Evolutionary conservation across 2,329 filamentous ascomycete species (phyloP), one percentile per base, ranked within the genome.

Genomic region (Biscogniauxia mediterranea): DNA sequence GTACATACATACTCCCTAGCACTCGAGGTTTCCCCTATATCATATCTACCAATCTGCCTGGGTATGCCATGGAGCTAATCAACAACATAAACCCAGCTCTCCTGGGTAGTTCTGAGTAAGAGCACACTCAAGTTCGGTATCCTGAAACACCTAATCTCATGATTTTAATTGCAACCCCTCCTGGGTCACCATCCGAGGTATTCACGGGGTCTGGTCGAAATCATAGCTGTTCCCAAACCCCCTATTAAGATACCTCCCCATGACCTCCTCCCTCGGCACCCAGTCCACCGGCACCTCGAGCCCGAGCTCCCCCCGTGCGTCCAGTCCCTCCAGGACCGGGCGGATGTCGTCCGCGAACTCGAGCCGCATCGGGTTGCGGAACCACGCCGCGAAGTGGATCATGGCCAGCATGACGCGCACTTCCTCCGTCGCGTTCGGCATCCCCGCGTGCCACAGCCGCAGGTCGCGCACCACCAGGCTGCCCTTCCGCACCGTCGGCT

Each of bases 181-280:
- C n/a, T n/a, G n/a, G n/a, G n/a, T n/a, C n/a, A n/a, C n/a, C n/a
- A n/a, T n/a, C n/a, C n/a, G n/a, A n/a, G n/a, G n/a, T n/a, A 32
- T 13, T 63, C 51, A 71, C 6, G 66, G 59, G 13, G 59, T 70
- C 71, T 88, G 85, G 59, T 81, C 74, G 67, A 88, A 88, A 69
- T 88, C 80, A 74, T 88, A 88, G 20, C 80, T 83, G 69, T 88
- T 88, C 0, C 85, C 85, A 69, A 85, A 88, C 0, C 78, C 81
- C 58, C 84, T 72, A 54, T 85, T 78, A 64, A 88, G 64, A 69
- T 88, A 88, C 0, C 74, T 73, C 50, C 73, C 70, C 58, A 79
- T 59, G 1, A 79, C 77, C 52, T 80, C 73, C 38, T 80, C 73
- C 28, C 74, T 75, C 1, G 70, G 62, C 3, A 81, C 70, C 76